A percentile compares a stretch with the other conserved stretches of the same genome.
These are phyloP conservation scores for Lipomyces anomalus DNA, from an alignment of 805 yeast species.

Conservation along the genomic window DNA sequence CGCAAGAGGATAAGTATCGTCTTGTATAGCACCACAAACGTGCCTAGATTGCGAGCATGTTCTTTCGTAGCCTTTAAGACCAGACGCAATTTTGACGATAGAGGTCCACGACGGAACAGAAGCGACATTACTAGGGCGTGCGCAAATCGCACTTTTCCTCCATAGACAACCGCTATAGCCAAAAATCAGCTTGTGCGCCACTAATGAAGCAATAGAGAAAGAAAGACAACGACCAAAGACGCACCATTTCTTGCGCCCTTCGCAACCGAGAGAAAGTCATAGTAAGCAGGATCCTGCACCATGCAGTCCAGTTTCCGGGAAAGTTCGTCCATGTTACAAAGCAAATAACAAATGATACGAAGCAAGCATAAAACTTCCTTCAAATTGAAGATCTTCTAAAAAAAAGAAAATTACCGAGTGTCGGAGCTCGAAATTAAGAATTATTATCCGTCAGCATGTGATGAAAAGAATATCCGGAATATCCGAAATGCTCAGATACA, in stretches of 20 bases:
- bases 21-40: slow-evolving; percentile 52
- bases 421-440: too few relatives aligned
- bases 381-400: neutral
- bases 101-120: slow-evolving; percentile 49
- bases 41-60: slow-evolving; percentile 53
- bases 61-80: slow-evolving; percentile 49
- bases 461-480: too few relatives aligned
- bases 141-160: slow-evolving; percentile 55
- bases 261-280: slow-evolving; percentile 35
- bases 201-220: too few relatives aligned
- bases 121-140: slow-evolving; percentile 60
- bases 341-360: neutral
- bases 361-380: too few relatives aligned
- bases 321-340: neutral
- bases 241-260: slow-evolving; percentile 40
- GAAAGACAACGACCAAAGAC: slow-evolving; percentile 12
- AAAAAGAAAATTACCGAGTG: too few relatives aligned
- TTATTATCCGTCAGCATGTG: too few relatives aligned
- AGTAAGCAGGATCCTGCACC: slow-evolving; percentile 33
- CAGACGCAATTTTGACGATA: slow-evolving; percentile 41
- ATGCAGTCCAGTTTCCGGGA: neutral
- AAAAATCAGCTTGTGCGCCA: too few relatives aligned
- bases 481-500: too few relatives aligned
- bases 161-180: slow-evolving; percentile 47
- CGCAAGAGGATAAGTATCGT: slow-evolving; percentile 29